Conservation (phyloP, 2,329 filamentous ascomycete species). For the Botryotinia globosa region DNA sequence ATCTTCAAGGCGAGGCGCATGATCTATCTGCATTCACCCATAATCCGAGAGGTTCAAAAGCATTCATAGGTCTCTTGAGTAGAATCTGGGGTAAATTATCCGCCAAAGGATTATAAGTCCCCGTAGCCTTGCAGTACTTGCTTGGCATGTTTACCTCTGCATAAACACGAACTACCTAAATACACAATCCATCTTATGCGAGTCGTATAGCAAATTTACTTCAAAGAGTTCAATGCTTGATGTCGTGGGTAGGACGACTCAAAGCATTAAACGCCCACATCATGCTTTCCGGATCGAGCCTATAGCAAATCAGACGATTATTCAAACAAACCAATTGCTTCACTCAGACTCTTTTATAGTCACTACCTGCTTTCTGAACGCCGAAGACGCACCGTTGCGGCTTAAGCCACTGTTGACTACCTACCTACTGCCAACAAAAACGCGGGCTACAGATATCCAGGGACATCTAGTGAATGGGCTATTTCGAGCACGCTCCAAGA, state of each 20-base stretch:
- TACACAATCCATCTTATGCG: neutral
- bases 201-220: slow-evolving; percentile 1
- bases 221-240: neutral
- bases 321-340: neutral
- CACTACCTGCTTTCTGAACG: neutral
- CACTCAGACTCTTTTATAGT: neutral
- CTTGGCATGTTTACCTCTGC: neutral
- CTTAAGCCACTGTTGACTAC: slow-evolving; percentile 1
- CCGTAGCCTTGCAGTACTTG: neutral
- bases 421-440: neutral
- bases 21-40: neutral
- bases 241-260: neutral
- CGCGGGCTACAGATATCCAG: neutral
- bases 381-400: slow-evolving; percentile 12
- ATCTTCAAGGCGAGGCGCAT: slow-evolving; percentile 1
- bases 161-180: neutral
- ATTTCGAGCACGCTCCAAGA: neutral
- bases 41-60: neutral
- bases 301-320: neutral
- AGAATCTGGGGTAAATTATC: slow-evolving; percentile 2
- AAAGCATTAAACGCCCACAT: neutral
- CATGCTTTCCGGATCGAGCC: neutral
- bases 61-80: neutral
- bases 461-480: neutral
- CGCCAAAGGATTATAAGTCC: neutral